Conservation (phyloP, 2,329 filamentous ascomycete genomes). For the Uncinocarpus reesii region DNA sequence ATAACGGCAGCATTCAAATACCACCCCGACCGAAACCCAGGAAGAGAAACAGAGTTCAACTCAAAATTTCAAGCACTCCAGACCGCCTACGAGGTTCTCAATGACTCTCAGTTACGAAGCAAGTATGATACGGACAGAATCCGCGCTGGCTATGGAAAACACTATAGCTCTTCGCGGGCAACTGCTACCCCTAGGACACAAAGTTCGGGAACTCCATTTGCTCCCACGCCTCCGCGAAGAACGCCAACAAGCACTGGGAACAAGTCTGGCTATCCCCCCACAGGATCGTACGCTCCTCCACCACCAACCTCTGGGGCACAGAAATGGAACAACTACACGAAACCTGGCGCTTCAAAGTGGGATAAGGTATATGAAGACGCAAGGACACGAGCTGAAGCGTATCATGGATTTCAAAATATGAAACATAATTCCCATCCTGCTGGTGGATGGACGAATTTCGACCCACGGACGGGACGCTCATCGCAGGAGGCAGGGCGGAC, state of each 20-base stretch:
- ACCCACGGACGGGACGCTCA: slow-evolving; percentile 29
- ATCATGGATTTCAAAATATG: slow-evolving; percentile 38
- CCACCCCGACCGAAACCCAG: slow-evolving; percentile 81
- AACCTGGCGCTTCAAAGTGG: slow-evolving; percentile 33
- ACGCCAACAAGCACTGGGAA: slow-evolving; percentile 9
- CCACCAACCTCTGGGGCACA: slow-evolving; percentile 31
- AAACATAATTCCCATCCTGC: slow-evolving; percentile 20
- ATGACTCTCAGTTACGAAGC: slow-evolving; percentile 47
- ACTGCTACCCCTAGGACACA: slow-evolving; percentile 19
- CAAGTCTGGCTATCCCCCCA: slow-evolving; percentile 5
- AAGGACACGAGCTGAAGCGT: slow-evolving; percentile 37
- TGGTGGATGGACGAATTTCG: slow-evolving; percentile 33
- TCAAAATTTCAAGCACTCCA: slow-evolving; percentile 79
- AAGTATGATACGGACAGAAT: slow-evolving; percentile 55
- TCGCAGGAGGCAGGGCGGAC: slow-evolving; percentile 5
- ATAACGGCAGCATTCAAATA: slow-evolving; percentile 60
- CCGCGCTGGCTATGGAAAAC: slow-evolving; percentile 37
- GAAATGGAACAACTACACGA: slow-evolving; percentile 34
- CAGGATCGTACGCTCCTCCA: slow-evolving; percentile 17
- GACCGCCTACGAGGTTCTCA: slow-evolving; percentile 68
- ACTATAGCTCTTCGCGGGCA: slow-evolving; percentile 16
- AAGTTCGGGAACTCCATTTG: slow-evolving; percentile 17
- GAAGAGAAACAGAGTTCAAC: slow-evolving; percentile 67
- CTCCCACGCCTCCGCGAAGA: slow-evolving; percentile 19
- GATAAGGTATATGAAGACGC: slow-evolving; percentile 31